Base-by-base conservation (phyloP, 1,284 basidiomycete genomes). In the Ganoderma resinaceum region DNA sequence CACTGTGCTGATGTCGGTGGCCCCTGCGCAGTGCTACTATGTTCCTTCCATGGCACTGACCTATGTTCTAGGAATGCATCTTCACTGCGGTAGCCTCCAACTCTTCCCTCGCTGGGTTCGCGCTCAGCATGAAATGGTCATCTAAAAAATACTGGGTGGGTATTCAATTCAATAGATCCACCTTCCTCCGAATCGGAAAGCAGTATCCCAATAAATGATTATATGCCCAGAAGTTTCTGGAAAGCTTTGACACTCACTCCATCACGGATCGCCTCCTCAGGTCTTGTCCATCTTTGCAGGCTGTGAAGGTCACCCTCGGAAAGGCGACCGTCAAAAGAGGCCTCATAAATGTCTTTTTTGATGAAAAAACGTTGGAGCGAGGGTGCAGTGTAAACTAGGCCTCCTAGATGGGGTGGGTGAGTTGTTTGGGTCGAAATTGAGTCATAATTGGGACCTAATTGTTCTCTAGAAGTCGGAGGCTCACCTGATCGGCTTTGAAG, bases 211-310 rank as follows among this genome's bases (percentile, higher is more conserved):
- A 14, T 14, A 57, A 53, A 5, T 33, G 33, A 35, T 16, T 20
- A n/a, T 33, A 18, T 20, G 55, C 6, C 3, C 31, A 37, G 33
- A 31, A 4, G 2, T 33, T 37, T 33, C 31, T 35, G 3, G 18
- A 57, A 33, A 18, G 20, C 55, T n/a, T 40, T 20, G 60, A 29
- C 60, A 26, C 16, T 23, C 16, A 23, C 29, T 6, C 43, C 3
- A 29, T 53, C 26, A 29, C 52, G 7, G 52, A 53, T 18, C 52
- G 52, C 52, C 29, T 37, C 4, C 43, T 43, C 43, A 14, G 7
- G 43, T 52, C 43, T n/a, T 43, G 46, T 23, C 26, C 33, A 33
- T 63, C 49, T 20, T 31, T 46, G 0, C 62, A 63, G 62, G 42
- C 62, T 16, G 62, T 63, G 33, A 53, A 53, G 26, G 29, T 53